Conservation (phyloP, 2,329 filamentous ascomycete species). For the Xylaria polymorpha region DNA sequence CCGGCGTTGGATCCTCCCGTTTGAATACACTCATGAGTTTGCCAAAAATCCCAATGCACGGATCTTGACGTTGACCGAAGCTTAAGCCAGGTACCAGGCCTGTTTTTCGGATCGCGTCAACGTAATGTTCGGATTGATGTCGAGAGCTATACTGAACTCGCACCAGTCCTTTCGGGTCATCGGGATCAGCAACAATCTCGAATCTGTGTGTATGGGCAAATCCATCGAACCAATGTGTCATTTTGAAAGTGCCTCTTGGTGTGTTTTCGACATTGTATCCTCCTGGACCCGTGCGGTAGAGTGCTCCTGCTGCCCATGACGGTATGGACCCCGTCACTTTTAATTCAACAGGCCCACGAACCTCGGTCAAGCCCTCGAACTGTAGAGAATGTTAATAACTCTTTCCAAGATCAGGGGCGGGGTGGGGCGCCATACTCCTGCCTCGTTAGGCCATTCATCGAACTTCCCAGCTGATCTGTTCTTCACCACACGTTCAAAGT, state of each 20-base stretch:
- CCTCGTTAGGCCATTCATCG: constrained; percentile 63
- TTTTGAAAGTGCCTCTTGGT: constrained; percentile 67
- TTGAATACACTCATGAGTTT: constrained; percentile 74
- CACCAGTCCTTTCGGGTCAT: constrained; percentile 40
- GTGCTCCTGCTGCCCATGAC: constrained; percentile 73
- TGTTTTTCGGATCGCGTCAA: constrained; percentile 69
- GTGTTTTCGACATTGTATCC: constrained; percentile 70
- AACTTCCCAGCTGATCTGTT: constrained; percentile 39
- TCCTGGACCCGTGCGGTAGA: constrained; percentile 81
- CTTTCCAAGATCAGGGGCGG: neutral
- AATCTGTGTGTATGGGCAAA: constrained; percentile 79
- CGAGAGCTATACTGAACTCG: constrained; percentile 78
- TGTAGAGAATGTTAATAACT: constrained; percentile 49
- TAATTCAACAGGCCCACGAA: constrained; percentile 73
- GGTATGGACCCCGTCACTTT: constrained; percentile 75
- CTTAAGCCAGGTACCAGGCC: constrained; percentile 68
- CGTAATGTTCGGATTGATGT: constrained; percentile 71
- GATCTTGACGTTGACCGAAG: constrained; percentile 79
- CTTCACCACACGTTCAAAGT: constrained; percentile 43
- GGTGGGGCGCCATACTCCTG: constrained; percentile 55
- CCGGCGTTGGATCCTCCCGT: constrained; percentile 43
- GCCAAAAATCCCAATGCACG: constrained; percentile 77
- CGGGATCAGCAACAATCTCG: constrained; percentile 64
- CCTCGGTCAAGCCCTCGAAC: constrained; percentile 76
- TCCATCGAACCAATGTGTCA: constrained; percentile 86